phyloP scores from a whole-genome alignment of 768 basidiomycete species.

The Phylloporus sp. region DNA sequence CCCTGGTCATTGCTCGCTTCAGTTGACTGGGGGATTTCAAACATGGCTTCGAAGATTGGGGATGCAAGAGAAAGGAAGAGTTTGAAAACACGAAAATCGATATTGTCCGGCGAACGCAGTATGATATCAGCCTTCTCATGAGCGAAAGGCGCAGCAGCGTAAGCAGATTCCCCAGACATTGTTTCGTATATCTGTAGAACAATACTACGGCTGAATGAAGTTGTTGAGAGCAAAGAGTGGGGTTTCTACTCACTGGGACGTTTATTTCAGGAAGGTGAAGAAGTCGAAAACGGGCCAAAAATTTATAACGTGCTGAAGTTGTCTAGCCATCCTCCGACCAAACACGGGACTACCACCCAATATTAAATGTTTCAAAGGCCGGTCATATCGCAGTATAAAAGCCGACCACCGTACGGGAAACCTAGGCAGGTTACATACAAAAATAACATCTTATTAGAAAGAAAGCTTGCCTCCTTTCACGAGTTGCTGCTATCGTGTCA shows the following conservation, averaged over 20 bases:
- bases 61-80: slow-evolving; percentile 32
- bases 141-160: slow-evolving; percentile 20
- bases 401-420: background rate
- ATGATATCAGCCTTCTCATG: slow-evolving; percentile 22
- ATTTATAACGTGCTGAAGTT: background rate
- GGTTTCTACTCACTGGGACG: background rate
- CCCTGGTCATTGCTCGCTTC: slow-evolving; percentile 6
- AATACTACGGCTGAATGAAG: background rate
- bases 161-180: background rate
- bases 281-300: too few species aligned
- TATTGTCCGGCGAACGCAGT: slow-evolving; percentile 23
- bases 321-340: background rate
- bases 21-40: slow-evolving; percentile 27
- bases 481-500: background rate
- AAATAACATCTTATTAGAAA: background rate
- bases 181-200: background rate
- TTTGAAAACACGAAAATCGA: slow-evolving; percentile 31
- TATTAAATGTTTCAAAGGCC: background rate
- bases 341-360: background rate
- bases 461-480: background rate
- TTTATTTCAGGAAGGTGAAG: background rate
- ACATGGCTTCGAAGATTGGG: slow-evolving; percentile 31
- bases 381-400: background rate
- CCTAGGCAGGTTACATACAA: background rate
- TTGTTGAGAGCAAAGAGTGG: background rate